Evolutionary conservation across 83 land plant genomes (phyloP), one percentile per base, ranked within the genome.

Genomic region (Picea abies): DNA sequence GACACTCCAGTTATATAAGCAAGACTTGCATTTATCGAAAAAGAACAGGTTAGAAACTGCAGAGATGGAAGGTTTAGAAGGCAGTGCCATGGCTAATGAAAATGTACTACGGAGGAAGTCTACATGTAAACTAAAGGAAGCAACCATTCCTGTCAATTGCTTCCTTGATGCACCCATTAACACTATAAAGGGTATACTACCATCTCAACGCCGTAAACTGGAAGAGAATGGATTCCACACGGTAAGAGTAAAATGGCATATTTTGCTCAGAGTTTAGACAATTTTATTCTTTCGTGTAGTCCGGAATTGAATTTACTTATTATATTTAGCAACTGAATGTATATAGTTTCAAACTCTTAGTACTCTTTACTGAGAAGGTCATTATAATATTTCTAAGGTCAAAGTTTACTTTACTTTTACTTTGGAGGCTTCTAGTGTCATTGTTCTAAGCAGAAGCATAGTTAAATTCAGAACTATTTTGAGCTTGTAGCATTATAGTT

Each of bases 171-270:
- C 49, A 14, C 65, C 86, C 16, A 84, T 92, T 35, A 83, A 63
- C 29, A 79, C 78, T 68, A 64, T 90, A 17, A 63, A 90, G 65
- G 91, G 85, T 1, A 26, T 88, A 76, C 83, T 64, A 14, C 83
- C 80, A 58, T 64, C 76, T 70, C 83, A 84, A 35, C 65, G 78
- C 17, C 78, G 63, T n/a, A 86, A 78, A 72, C 91, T 93, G 79
- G 91, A 90, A 62, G 73, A 86, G 4, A 49, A 68, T 86, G 95
- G 95, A 41, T 85, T 93, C 77, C 82, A 86, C 79, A 93, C 95
- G 87, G 95, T 91, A 62, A 84, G 32, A 29, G n/a, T 60, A 17
- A 56, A 37, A 63, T 39, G 63, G 35, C 9, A 37, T 65, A 71
- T 60, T 23, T 22, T 78, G 4, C 79, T 29, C 63, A 25, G 49